Evolutionary conservation across 1,139 yeast genomes (phyloP).

Genomic region (Nematodospora anomalae): DNA sequence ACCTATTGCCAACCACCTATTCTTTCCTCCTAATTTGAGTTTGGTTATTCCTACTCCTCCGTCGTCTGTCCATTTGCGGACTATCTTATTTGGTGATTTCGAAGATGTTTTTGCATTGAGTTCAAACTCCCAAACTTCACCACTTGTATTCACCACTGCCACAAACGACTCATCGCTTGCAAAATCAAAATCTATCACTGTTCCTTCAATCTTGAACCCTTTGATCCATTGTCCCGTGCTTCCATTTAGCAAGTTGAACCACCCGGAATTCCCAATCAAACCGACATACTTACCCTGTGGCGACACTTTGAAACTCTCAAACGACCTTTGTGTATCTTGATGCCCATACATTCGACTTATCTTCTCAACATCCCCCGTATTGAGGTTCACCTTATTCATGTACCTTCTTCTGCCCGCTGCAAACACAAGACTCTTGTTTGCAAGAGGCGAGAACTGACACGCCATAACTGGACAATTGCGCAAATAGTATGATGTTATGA

Average conservation of each 20-base stretch:
- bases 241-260: slow-evolving; percentile 81
- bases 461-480: slow-evolving; percentile 78
- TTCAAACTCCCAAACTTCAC: slow-evolving; percentile 90
- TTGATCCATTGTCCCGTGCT: slow-evolving; percentile 80
- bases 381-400: slow-evolving; percentile 89
- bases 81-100: slow-evolving; percentile 34
- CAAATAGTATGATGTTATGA: slow-evolving; percentile 80
- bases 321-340: slow-evolving; percentile 79
- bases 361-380: slow-evolving; percentile 74
- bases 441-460: slow-evolving; percentile 58
- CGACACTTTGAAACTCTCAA: slow-evolving; percentile 79
- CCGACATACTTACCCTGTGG: slow-evolving; percentile 72
- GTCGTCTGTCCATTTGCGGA: slow-evolving; percentile 79
- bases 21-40: slow-evolving; percentile 76
- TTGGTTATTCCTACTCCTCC: slow-evolving; percentile 84
- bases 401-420: slow-evolving; percentile 92
- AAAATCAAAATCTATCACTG: slow-evolving; percentile 78
- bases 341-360: slow-evolving; percentile 90
- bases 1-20: slow-evolving; percentile 88
- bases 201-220: slow-evolving; percentile 88
- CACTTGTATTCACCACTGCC: slow-evolving; percentile 70
- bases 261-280: slow-evolving; percentile 81
- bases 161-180: slow-evolving; percentile 52
- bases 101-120: slow-evolving; percentile 28
- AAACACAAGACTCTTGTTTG: slow-evolving; percentile 48